Evolutionary conservation across 495 filamentous ascomycete genomes (phyloP).

Genomic region (Lineolata rhizophorae): DNA sequence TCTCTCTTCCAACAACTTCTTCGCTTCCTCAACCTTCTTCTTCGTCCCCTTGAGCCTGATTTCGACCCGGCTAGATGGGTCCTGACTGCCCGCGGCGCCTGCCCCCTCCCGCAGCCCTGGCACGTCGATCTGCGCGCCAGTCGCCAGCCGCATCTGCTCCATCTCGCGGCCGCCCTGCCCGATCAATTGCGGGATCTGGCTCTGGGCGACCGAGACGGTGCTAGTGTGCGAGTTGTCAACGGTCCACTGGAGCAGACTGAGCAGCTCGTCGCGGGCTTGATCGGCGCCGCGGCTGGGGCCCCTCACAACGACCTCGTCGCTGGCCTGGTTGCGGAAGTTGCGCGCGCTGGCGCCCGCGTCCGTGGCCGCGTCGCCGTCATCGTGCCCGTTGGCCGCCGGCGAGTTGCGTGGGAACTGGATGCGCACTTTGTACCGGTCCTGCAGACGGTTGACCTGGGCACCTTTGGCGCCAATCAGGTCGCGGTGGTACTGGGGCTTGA

Average conservation of each 20-base stretch:
- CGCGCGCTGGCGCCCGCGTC: conserved; percentile 37
- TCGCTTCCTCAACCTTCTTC: conserved; percentile 68
- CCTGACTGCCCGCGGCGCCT: conserved; percentile 34
- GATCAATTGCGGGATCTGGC: conserved; percentile 73
- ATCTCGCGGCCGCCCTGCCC: conserved; percentile 74
- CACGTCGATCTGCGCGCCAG: conserved; percentile 75
- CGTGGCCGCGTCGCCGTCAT: conserved; percentile 45
- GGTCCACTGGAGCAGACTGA: conserved; percentile 65
- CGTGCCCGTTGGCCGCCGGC: conserved; percentile 24
- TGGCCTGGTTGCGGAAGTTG: conserved; percentile 49
- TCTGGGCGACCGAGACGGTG: conserved; percentile 64
- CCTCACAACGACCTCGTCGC: conserved; percentile 78
- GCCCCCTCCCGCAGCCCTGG: conserved; percentile 41
- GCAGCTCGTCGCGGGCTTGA: conserved; percentile 70
- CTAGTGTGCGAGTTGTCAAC: conserved; percentile 62
- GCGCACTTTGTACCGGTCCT: conserved; percentile 74
- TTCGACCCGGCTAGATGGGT: too few species aligned
- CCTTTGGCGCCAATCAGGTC: conserved; percentile 47
- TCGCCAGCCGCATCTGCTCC: conserved; percentile 65
- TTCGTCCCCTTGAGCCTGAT: conserved; percentile 83
- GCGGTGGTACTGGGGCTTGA: conserved; percentile 69
- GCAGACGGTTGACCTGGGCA: conserved; percentile 41
- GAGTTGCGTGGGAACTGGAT: conserved; percentile 72
- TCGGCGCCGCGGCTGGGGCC: conserved; percentile 84
- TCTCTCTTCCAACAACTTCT: conserved; percentile 70